A percentile compares a stretch with the other conserved stretches of the same genome.
Conservation (phyloP, 2,329 filamentous ascomycete species). For the Diaporthe citriasiana region DNA sequence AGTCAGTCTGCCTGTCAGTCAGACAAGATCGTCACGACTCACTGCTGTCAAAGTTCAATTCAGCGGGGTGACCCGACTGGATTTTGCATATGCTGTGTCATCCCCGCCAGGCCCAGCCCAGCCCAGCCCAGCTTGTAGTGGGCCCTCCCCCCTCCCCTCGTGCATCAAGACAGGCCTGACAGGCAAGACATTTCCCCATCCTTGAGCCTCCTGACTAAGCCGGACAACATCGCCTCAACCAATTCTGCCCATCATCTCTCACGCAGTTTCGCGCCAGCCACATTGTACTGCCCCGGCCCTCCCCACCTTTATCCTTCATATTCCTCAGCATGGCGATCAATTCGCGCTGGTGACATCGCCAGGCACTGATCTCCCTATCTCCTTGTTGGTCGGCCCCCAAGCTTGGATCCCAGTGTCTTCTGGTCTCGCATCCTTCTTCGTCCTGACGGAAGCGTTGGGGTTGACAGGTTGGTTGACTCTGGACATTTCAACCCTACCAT, state of each 20-base stretch:
- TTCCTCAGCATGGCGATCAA: neutral
- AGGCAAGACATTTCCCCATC: slow-evolving; percentile 1
- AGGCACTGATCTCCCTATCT: neutral
- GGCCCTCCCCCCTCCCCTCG: slow-evolving; percentile 8
- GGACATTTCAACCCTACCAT: neutral
- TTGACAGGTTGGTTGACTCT: neutral
- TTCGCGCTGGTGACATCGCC: neutral
- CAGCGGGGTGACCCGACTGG: slow-evolving; percentile 16
- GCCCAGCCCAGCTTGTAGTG: neutral
- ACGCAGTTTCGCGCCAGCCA: too few species aligned
- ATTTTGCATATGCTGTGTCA: neutral
- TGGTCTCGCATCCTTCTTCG: neutral
- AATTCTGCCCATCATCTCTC: neutral
- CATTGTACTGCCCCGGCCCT: slow-evolving; percentile 5
- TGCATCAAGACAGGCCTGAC: slow-evolving; percentile 3
- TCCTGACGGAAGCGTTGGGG: neutral
- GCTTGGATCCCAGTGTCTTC: neutral
- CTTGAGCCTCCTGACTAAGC: slow-evolving; percentile 14
- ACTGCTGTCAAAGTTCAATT: slow-evolving; percentile 1
- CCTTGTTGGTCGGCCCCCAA: neutral
- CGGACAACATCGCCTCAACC: slow-evolving; percentile 29
- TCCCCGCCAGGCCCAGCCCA: neutral
- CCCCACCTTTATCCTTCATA: neutral
- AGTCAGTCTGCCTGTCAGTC: neutral
- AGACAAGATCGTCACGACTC: neutral